Percentiles rank a stretch among this genome's conserved stretches.
Evolutionary conservation across 805 yeast genomes (phyloP).

Genomic region (Candida montana): DNA sequence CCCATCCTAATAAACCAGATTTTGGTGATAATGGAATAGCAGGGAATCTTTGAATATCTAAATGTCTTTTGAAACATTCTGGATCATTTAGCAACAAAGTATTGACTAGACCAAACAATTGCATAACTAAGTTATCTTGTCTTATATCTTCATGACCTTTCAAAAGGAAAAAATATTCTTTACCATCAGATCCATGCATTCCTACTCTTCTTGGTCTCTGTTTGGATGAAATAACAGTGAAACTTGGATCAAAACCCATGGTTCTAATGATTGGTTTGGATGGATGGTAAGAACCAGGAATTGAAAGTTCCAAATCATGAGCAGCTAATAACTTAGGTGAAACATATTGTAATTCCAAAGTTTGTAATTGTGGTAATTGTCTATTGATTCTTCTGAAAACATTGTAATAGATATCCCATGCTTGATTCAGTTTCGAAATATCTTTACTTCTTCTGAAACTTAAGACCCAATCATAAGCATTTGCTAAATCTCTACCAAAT

Average conservation of each 20-base stretch:
- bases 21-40: constrained; percentile 96
- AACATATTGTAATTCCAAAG: constrained; percentile 85
- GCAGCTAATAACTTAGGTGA: constrained; percentile 85
- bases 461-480: constrained; percentile 90
- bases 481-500: constrained; percentile 87
- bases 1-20: constrained; percentile 97
- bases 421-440: constrained; percentile 84
- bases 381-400: constrained; percentile 89
- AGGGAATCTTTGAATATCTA: constrained; percentile 86
- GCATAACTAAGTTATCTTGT: constrained; percentile 97
- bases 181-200: constrained; percentile 86
- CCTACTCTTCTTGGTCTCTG: constrained; percentile 89
- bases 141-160: constrained; percentile 98
- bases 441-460: constrained; percentile 83
- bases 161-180: constrained; percentile 71
- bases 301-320: constrained; percentile 75
- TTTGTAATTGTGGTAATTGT: constrained; percentile 81
- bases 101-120: constrained; percentile 90
- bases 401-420: constrained; percentile 94
- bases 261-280: constrained; percentile 76
- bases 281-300: constrained; percentile 89
- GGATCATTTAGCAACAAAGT: constrained; percentile 84
- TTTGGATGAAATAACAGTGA: constrained; percentile 86
- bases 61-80: constrained; percentile 92
- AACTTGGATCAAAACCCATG: constrained; percentile 69